phyloP scores from a whole-genome alignment of 2,329 filamentous ascomycete species.

The Pseudopyricularia javanii region DNA sequence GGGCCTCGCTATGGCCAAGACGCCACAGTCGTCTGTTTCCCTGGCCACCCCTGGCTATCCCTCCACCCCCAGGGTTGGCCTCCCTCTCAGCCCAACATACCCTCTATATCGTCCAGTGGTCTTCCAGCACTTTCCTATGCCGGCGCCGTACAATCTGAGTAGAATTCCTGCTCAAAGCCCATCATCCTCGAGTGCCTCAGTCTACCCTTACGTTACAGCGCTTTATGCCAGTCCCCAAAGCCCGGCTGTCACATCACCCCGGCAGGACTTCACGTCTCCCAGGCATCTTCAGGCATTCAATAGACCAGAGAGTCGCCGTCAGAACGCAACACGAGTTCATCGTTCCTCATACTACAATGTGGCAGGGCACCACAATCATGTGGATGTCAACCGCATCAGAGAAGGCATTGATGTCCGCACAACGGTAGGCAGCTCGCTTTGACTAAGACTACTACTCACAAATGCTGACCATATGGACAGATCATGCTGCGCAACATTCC shows the following conservation, averaged over 20 bases:
- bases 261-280: conserved; percentile 26
- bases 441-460: no score
- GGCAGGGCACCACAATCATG: conserved; percentile 45
- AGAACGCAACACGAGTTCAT: conserved; percentile 33
- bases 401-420: conserved; percentile 63
- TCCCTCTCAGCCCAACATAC: conserved; percentile 9
- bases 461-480: conserved; percentile 23
- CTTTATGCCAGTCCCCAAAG: not conserved
- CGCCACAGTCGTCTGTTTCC: conserved; percentile 6
- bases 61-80: conserved; percentile 9
- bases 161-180: not conserved
- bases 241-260: conserved; percentile 10
- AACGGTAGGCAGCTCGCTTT: conserved; percentile 40
- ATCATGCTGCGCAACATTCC: conserved; percentile 95
- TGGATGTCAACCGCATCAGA: conserved; percentile 47
- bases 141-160: not conserved
- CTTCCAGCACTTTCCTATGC: not conserved
- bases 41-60: conserved; percentile 13
- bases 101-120: conserved; percentile 1
- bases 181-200: not conserved
- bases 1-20: conserved; percentile 3
- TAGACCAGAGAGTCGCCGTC: conserved; percentile 29
- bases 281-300: conserved; percentile 20
- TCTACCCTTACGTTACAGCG: not conserved
- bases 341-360: conserved; percentile 33